Conservation (phyloP, 805 yeast species). For the Suhomyces sp. region DNA sequence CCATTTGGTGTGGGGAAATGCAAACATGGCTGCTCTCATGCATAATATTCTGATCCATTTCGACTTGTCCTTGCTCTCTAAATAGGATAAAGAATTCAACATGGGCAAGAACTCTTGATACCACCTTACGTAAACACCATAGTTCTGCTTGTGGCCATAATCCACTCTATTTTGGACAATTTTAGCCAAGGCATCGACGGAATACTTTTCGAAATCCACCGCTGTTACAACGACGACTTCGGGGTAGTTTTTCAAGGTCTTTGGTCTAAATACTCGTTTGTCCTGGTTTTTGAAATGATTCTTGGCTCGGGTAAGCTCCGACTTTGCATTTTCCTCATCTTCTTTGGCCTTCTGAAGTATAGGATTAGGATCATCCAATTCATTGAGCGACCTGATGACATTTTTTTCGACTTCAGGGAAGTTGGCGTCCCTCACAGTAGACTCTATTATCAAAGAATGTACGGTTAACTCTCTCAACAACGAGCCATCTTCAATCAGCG, state of each 20-base stretch:
- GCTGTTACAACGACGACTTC: conserved; percentile 75
- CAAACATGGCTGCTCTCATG: conserved; percentile 85
- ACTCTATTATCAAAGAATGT: conserved; percentile 47
- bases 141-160: conserved; percentile 77
- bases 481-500: conserved; percentile 72
- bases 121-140: conserved; percentile 85
- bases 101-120: conserved; percentile 74
- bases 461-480: conserved; percentile 55
- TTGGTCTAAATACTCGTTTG: conserved; percentile 48
- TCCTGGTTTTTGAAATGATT: conserved; percentile 65
- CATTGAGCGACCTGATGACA: conserved; percentile 37
- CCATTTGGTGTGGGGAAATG: conserved; percentile 88
- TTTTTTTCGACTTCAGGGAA: conserved; percentile 36
- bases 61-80: conserved; percentile 40
- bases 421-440: conserved; percentile 45
- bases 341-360: conserved; percentile 35
- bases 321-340: conserved; percentile 45
- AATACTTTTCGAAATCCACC: conserved; percentile 68
- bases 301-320: conserved; percentile 45
- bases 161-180: conserved; percentile 84
- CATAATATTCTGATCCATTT: conserved; percentile 65
- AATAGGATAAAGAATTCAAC: conserved; percentile 42
- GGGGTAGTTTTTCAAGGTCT: conserved; percentile 43
- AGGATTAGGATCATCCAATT: conserved; percentile 42
- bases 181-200: conserved; percentile 55